These are phyloP conservation scores for Diaporthe amygdali DNA, from an alignment of 2,329 filamentous ascomycete genomes.

Conservation along the genomic window DNA sequence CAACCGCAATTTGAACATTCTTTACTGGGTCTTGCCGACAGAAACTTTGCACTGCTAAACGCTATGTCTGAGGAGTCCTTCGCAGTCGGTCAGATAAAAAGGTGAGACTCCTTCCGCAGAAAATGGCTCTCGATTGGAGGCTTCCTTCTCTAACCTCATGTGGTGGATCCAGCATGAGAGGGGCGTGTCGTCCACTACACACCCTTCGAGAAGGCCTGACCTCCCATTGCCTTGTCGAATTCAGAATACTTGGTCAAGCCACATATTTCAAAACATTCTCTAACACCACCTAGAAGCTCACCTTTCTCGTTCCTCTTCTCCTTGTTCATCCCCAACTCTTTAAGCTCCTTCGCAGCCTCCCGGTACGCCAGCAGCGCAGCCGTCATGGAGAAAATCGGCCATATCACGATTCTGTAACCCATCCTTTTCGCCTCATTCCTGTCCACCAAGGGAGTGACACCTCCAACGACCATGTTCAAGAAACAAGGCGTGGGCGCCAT, in stretches of 20 bases:
- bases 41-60: neutral
- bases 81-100: neutral
- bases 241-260: constrained; percentile 34
- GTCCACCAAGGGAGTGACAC: constrained; percentile 38
- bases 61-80: too few species aligned
- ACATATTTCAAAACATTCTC: constrained; percentile 37
- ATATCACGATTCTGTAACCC: constrained; percentile 39
- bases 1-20: neutral
- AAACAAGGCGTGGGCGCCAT: constrained; percentile 36
- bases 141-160: too few species aligned
- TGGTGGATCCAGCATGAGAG: neutral
- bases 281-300: constrained; percentile 33
- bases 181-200: constrained; percentile 21
- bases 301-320: constrained; percentile 32
- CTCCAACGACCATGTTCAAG: constrained; percentile 39
- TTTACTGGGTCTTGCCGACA: neutral
- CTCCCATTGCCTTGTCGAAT: constrained; percentile 36
- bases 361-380: constrained; percentile 37
- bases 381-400: constrained; percentile 37
- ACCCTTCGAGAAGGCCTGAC: constrained; percentile 34
- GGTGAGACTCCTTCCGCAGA: too few species aligned
- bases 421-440: constrained; percentile 32
- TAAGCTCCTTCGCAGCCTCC: constrained; percentile 37
- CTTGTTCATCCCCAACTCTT: constrained; percentile 36
- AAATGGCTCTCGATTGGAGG: too few species aligned